Percentiles rank a stretch among this genome's conserved stretches.
Conservation (phyloP, 2,329 filamentous ascomycete genomes). For the Coniochaeta sp. region DNA sequence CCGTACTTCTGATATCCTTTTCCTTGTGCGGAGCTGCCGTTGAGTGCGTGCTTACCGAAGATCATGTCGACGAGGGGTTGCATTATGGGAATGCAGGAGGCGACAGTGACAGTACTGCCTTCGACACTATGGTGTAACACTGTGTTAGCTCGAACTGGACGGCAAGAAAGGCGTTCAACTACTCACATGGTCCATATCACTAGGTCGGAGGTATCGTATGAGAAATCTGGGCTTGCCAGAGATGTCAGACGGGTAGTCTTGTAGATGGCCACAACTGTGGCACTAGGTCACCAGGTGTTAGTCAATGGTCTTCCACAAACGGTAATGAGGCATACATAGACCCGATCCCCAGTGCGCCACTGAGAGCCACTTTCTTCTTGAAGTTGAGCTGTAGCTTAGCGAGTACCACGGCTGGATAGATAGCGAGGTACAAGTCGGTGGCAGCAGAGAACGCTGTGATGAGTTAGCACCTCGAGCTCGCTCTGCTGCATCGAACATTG, state of each 20-base stretch:
- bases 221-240: slow-evolving; percentile 20
- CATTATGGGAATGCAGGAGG: slow-evolving; percentile 16
- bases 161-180: background rate
- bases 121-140: slow-evolving; percentile 11
- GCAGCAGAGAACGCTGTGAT: slow-evolving; percentile 22
- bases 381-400: slow-evolving; percentile 27
- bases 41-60: slow-evolving; percentile 1
- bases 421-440: slow-evolving; percentile 33
- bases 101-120: slow-evolving; percentile 16
- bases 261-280: slow-evolving; percentile 20
- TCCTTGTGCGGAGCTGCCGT: slow-evolving; percentile 1
- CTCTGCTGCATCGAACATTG: background rate
- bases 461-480: background rate
- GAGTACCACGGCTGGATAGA: slow-evolving; percentile 31
- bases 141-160: background rate
- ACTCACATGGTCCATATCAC: slow-evolving; percentile 37
- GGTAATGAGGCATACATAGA: slow-evolving; percentile 21
- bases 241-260: slow-evolving; percentile 19
- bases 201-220: slow-evolving; percentile 30
- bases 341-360: slow-evolving; percentile 28
- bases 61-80: slow-evolving; percentile 14
- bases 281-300: slow-evolving; percentile 8
- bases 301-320: background rate
- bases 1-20: slow-evolving; percentile 1
- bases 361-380: slow-evolving; percentile 32